phyloP scores from a whole-genome alignment of 768 basidiomycete species.

The Pulveroboletus ravenelii region DNA sequence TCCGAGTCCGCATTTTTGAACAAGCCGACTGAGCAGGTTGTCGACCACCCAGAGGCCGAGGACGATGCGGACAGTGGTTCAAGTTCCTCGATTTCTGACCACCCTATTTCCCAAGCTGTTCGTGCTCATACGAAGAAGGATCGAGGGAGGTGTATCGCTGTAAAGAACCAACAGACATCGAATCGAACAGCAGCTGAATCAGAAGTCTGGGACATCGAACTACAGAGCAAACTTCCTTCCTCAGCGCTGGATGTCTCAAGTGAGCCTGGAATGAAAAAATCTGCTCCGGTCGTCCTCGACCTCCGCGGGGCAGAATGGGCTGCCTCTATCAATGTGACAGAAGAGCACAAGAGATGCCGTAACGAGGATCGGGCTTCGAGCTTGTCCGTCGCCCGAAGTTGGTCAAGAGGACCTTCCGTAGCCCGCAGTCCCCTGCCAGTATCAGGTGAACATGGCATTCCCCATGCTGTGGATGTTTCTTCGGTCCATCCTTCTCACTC shows the following conservation, averaged over 20 bases:
- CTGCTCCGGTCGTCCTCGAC: slow-evolving; percentile 36
- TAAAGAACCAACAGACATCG: neutral
- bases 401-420: neutral
- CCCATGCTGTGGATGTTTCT: slow-evolving; percentile 5
- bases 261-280: slow-evolving; percentile 7
- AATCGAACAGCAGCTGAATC: slow-evolving; percentile 30
- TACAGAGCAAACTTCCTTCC: slow-evolving; percentile 28
- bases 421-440: slow-evolving; percentile 15
- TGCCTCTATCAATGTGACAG: slow-evolving; percentile 3
- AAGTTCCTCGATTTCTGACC: slow-evolving; percentile 17
- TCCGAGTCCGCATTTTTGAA: slow-evolving; percentile 47
- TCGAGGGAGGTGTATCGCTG: neutral
- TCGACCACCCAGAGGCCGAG: slow-evolving; percentile 4
- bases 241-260: slow-evolving; percentile 15
- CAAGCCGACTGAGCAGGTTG: slow-evolving; percentile 13
- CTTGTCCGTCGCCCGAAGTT: neutral
- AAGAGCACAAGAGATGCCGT: neutral
- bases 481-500: slow-evolving; percentile 51
- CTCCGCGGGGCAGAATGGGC: slow-evolving; percentile 31
- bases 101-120: slow-evolving; percentile 8
- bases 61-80: slow-evolving; percentile 7
- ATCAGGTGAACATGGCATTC: slow-evolving; percentile 18
- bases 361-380: neutral
- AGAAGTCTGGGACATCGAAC: slow-evolving; percentile 55
- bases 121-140: neutral